Evolutionary conservation across 768 basidiomycete genomes (phyloP), one percentile per base, ranked within the genome.

Genomic region (Lyophyllum semitale): DNA sequence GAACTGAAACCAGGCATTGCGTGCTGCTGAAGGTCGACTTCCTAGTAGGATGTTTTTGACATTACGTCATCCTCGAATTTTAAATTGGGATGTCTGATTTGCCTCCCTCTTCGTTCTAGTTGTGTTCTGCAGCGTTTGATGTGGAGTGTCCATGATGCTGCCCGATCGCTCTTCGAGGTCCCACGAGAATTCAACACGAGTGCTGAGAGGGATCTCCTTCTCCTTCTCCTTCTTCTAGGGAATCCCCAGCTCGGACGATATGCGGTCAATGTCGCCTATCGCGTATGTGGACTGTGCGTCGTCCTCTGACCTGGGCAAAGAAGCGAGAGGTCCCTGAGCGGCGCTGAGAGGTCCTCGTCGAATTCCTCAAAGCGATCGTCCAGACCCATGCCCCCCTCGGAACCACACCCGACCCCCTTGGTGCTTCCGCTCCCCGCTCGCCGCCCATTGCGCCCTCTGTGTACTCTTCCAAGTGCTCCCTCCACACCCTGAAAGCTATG

Each of bases 191-290:
- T 71, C n/a, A 1, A 57, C 55, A 0, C 2, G 9, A 0, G 26
- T 1, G 5, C 26, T 12, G 7, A 61, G 71, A n/a, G n/a, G n/a
- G n/a, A 64, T 38, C 4, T 53, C 54, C 32, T 70, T 72, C 0
- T 54, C 40, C 0, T 11, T 3, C 51, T 72, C 64, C 67, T n/a
- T n/a, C n/a, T n/a, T n/a, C n/a, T n/a, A 71, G 0, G 63, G 66
- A n/a, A 71, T 69, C 0, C 72, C 70, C 11, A 71, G 61, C 0
- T 40, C 0, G 0, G 42, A 17, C 0, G 75, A 75, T 0, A 77
- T 25, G 0, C 2, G 7, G 40, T 80, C 66, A 23, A 81, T 75
- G 54, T 80, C 76, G 0, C 25, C 52, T 8, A 68, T 47, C 38
- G 43, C 27, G 40, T 69, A 69, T 2, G 61, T 62, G 51, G 32